Evolutionary conservation across 164 flowering plant genomes (phyloP).

Genomic region (Platanus orientalis): DNA sequence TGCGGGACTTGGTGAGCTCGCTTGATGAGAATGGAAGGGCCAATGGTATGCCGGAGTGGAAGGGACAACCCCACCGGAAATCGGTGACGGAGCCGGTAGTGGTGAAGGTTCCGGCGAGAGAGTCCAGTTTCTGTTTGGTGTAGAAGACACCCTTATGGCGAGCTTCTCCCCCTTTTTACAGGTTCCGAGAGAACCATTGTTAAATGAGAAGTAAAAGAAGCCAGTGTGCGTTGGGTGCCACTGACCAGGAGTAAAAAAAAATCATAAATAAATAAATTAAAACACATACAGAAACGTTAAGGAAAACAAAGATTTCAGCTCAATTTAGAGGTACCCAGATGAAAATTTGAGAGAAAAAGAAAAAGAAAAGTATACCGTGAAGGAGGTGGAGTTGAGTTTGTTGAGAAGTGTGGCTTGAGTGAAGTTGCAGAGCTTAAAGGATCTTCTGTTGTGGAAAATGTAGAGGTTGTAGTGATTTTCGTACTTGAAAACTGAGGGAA

Average conservation of each 20-base stretch:
- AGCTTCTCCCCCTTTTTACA: conserved; percentile 58
- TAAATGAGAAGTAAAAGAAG: conserved; percentile 76
- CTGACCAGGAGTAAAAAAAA: conserved; percentile 22
- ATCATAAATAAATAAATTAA: not conserved
- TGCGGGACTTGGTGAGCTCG: not conserved
- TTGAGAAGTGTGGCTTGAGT: conserved; percentile 69
- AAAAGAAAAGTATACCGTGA: conserved; percentile 40
- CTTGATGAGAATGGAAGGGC: conserved; percentile 49
- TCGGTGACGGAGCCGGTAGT: conserved; percentile 39
- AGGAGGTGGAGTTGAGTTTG: conserved; percentile 52
- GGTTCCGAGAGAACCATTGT: conserved; percentile 47
- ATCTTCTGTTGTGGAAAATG: conserved; percentile 68
- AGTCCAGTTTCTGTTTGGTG: conserved; percentile 11
- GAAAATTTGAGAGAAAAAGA: conserved; percentile 3
- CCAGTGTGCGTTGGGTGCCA: conserved; percentile 83
- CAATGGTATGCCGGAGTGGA: conserved; percentile 56
- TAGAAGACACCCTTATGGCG: conserved; percentile 43
- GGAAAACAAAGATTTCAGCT: not conserved
- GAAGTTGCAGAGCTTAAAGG: conserved; percentile 78
- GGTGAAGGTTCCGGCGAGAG: conserved; percentile 32
- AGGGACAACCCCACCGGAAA: conserved; percentile 45
- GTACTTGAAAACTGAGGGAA: conserved; percentile 59
- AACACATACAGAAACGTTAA: no score
- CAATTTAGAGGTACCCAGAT: conserved; percentile 3
- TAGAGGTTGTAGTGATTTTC: conserved; percentile 56